These are phyloP conservation scores for Starmerella vitae DNA, from an alignment of 805 yeast species.

Conservation along the genomic window DNA sequence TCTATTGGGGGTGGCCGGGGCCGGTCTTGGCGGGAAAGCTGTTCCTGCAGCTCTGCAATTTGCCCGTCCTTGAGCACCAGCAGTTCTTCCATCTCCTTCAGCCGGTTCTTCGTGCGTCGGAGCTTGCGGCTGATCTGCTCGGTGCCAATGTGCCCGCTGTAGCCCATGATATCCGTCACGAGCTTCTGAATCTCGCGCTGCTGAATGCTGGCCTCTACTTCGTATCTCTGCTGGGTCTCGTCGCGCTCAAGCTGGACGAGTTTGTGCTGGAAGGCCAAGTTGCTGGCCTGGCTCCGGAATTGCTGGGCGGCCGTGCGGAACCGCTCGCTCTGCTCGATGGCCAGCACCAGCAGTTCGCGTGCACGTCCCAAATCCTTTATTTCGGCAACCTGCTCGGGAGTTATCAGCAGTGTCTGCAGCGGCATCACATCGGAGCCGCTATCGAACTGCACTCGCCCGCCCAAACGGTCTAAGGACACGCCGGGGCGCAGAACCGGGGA, in stretches of 20 bases:
- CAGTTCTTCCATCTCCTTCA: slow-evolving; percentile 35
- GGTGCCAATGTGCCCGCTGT: slow-evolving; percentile 25
- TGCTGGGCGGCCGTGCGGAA: slow-evolving; percentile 20
- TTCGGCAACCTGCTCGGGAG: slow-evolving; percentile 12
- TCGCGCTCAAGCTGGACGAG: slow-evolving; percentile 33
- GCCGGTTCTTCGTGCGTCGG: slow-evolving; percentile 32
- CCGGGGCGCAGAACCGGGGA: neutral
- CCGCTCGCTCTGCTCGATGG: slow-evolving; percentile 19
- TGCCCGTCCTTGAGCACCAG: slow-evolving; percentile 35
- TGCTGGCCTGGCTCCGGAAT: slow-evolving; percentile 20
- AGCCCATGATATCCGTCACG: slow-evolving; percentile 28
- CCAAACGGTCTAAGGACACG: neutral
- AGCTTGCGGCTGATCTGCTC: slow-evolving; percentile 30
- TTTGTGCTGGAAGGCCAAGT: slow-evolving; percentile 27
- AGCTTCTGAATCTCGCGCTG: slow-evolving; percentile 37
- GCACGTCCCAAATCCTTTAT: slow-evolving; percentile 10
- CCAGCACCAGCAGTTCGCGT: slow-evolving; percentile 14
- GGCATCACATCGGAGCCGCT: slow-evolving; percentile 16
- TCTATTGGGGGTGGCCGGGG: slow-evolving; percentile 18
- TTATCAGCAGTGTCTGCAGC: slow-evolving; percentile 18
- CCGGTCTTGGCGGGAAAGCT: slow-evolving; percentile 4
- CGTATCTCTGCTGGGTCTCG: slow-evolving; percentile 35
- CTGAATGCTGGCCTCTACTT: slow-evolving; percentile 35
- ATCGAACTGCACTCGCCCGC: slow-evolving; percentile 7
- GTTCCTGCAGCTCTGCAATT: slow-evolving; percentile 29